Evolutionary conservation across 1,139 yeast species (phyloP).

Genomic region (Magnusiomyces sp.): DNA sequence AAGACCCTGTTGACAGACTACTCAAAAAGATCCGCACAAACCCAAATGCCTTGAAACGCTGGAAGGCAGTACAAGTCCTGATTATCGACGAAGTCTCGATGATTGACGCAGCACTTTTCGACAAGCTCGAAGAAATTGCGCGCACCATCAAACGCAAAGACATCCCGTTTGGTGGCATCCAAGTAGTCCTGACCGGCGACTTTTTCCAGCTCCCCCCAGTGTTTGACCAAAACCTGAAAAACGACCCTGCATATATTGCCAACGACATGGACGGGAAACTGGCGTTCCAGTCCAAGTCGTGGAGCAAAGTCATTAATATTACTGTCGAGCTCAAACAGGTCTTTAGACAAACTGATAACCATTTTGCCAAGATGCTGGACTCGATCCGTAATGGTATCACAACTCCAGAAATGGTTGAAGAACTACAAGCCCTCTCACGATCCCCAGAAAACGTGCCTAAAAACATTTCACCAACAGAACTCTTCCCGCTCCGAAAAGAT

Average conservation of each 20-base stretch:
- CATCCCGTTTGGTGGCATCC: conserved; percentile 67
- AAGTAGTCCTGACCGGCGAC: conserved; percentile 70
- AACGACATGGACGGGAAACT: conserved; percentile 21
- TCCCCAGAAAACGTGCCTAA: conserved; percentile 45
- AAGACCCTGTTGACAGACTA: conserved; percentile 39
- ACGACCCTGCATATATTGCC: conserved; percentile 38
- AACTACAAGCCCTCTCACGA: conserved; percentile 51
- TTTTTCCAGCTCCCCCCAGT: conserved; percentile 87
- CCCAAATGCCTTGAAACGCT: conserved; percentile 46
- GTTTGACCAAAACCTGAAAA: conserved; percentile 66
- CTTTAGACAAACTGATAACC: conserved; percentile 86
- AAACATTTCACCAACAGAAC: conserved; percentile 78
- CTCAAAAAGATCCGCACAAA: conserved; percentile 33
- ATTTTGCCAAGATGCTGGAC: conserved; percentile 76
- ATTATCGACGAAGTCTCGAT: conserved; percentile 78
- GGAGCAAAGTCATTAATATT: conserved; percentile 57
- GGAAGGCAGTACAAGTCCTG: conserved; percentile 56
- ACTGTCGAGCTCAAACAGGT: conserved; percentile 70
- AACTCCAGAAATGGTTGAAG: conserved; percentile 42
- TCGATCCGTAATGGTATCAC: conserved; percentile 75
- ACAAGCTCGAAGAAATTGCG: conserved; percentile 58
- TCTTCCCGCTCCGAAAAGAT: conserved; percentile 75
- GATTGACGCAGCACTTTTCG: conserved; percentile 63
- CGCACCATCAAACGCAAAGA: conserved; percentile 31
- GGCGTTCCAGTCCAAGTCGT: conserved; percentile 69